Percentiles rank a stretch among this genome's conserved stretches.
phyloP scores from a whole-genome alignment of 169 alveolate genomes.

The Ichthyophthirius multifiliis region DNA sequence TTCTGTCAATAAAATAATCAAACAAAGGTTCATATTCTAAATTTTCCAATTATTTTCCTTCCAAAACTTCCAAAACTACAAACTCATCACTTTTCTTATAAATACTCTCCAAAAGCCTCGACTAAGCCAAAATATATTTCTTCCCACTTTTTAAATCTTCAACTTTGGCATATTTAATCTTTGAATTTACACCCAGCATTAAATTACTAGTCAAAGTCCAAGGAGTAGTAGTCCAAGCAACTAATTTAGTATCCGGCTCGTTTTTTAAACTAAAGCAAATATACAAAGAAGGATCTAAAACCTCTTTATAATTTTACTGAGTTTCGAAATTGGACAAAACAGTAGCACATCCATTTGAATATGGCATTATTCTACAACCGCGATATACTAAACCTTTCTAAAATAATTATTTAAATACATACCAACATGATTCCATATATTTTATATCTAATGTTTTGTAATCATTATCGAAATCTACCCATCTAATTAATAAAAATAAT shows the following conservation, averaged over 20 bases:
- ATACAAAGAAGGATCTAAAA: constrained; percentile 94
- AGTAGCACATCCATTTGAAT: constrained; percentile 95
- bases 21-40: constrained; percentile 92
- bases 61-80: constrained; percentile 68
- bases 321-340: constrained; percentile 98
- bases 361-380: constrained; percentile 98
- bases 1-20: constrained; percentile 73
- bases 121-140: constrained; percentile 87
- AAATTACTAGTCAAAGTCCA: constrained; percentile 99
- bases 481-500: constrained; percentile 58
- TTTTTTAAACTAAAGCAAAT: constrained; percentile 90
- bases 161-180: constrained; percentile 88
- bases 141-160: constrained; percentile 61
- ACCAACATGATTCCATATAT: constrained; percentile 97
- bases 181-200: constrained; percentile 94
- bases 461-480: constrained; percentile 99
- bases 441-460: constrained; percentile 96
- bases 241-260: constrained; percentile 73
- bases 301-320: constrained; percentile 94
- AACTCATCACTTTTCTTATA: constrained; percentile 57
- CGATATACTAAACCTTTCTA: constrained; percentile 92
- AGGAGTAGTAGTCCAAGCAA: constrained; percentile 99
- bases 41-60: constrained; percentile 88
- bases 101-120: constrained; percentile 43
- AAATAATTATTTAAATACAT: constrained; percentile 74